Evolutionary conservation across 345 rosid species (phyloP).

Genomic region (Camelina hispida): DNA sequence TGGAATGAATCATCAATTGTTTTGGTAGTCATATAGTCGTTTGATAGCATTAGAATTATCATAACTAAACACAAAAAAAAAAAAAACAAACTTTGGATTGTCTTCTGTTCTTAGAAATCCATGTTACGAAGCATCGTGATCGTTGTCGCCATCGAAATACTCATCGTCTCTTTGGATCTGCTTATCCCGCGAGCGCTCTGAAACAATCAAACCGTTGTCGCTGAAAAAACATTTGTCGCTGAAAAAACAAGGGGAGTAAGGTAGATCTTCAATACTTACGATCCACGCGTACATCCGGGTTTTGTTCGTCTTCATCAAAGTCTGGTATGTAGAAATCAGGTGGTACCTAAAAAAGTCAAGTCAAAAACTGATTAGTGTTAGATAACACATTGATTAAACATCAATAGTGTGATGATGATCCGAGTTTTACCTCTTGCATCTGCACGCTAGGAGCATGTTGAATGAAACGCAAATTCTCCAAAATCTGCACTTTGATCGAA

Average conservation of each 20-base stretch:
- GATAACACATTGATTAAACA: slow-evolving; percentile 4
- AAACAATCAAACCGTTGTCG: slow-evolving; percentile 12
- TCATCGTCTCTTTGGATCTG: slow-evolving; percentile 93
- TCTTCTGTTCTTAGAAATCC: slow-evolving; percentile 40
- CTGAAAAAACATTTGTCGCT: not conserved
- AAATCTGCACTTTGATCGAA: slow-evolving; percentile 81
- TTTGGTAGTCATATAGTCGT: not conserved
- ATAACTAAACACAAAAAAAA: not conserved
- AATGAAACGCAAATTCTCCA: slow-evolving; percentile 86
- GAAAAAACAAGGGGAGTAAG: not conserved
- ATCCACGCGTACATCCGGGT: slow-evolving; percentile 83
- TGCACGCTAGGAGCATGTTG: slow-evolving; percentile 97
- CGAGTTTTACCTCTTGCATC: slow-evolving; percentile 85
- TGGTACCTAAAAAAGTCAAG: slow-evolving; percentile 66
- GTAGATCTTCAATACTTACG: slow-evolving; percentile 58
- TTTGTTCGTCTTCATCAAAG: slow-evolving; percentile 87
- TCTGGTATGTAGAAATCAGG: slow-evolving; percentile 95
- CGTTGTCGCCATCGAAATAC: slow-evolving; percentile 84
- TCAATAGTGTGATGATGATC: not conserved
- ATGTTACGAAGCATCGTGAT: slow-evolving; percentile 62
- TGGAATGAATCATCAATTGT: not conserved
- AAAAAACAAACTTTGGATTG: not conserved
- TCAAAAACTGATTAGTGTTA: not conserved
- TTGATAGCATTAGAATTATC: slow-evolving; percentile 15
- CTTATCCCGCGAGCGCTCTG: slow-evolving; percentile 90